phyloP scores from a whole-genome alignment of 495 filamentous ascomycete species.

The Beverwykella pulmonaria region DNA sequence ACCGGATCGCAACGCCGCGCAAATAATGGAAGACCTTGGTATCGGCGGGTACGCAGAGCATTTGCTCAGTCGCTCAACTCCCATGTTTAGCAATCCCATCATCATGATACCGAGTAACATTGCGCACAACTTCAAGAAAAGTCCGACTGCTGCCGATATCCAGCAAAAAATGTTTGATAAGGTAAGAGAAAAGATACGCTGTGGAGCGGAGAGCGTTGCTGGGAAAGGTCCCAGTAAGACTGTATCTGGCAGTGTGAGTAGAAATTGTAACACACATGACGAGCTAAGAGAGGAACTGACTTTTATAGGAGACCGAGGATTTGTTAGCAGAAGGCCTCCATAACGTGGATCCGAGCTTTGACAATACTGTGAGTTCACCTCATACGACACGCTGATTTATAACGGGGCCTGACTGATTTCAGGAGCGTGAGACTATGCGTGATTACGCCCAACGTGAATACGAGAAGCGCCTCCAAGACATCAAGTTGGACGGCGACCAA shows the following conservation, averaged over 20 bases:
- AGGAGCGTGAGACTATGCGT: not conserved
- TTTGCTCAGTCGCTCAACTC: not conserved
- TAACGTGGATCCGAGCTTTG: not conserved
- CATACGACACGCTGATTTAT: not conserved
- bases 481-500: not conserved
- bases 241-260: not conserved
- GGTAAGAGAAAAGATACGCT: conserved; percentile 1
- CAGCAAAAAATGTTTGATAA: conserved; percentile 8
- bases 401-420: not conserved
- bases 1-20: not conserved
- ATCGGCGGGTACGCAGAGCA: not conserved
- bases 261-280: not conserved
- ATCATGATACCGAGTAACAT: conserved; percentile 2
- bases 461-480: not conserved
- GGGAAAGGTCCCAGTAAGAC: not conserved
- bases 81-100: not conserved
- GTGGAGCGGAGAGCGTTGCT: not conserved
- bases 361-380: not conserved
- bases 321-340: not conserved
- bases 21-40: not conserved
- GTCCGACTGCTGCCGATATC: conserved; percentile 1
- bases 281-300: not conserved
- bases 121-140: conserved; percentile 4
- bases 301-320: not conserved
- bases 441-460: not conserved